phyloP scores from a whole-genome alignment of 139 green algal genomes.

The Closterium sp. region DNA sequence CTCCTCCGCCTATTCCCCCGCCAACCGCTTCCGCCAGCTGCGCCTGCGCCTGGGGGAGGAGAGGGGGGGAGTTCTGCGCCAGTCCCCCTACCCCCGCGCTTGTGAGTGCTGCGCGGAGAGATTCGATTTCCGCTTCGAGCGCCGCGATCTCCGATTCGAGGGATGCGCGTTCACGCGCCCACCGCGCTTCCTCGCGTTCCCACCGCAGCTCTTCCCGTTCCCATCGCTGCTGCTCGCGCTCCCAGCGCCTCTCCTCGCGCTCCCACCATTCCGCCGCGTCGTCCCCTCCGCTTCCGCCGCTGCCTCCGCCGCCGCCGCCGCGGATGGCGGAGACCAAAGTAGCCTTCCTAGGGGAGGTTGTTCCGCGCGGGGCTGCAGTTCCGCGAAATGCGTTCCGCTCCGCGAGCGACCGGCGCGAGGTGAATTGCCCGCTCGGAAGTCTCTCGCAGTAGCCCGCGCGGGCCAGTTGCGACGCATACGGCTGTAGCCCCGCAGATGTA shows the following conservation, averaged over 20 bases:
- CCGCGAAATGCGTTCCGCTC: background rate
- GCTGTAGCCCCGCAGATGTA: background rate
- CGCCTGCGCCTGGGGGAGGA: background rate
- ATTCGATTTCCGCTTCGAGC: background rate
- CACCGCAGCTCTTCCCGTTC: background rate
- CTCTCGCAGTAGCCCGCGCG: background rate
- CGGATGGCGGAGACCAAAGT: background rate
- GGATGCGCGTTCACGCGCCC: background rate
- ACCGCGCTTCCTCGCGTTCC: background rate
- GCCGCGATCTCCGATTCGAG: background rate
- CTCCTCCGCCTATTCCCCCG: background rate
- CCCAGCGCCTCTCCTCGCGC: background rate
- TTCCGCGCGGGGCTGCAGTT: background rate
- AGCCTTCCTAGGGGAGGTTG: background rate
- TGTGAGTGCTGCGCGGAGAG: background rate
- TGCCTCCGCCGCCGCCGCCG: no score
- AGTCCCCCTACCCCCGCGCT: background rate
- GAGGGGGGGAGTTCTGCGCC: background rate
- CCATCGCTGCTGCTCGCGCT: background rate
- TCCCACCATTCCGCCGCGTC: background rate
- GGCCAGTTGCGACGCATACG: background rate
- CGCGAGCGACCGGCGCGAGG: background rate
- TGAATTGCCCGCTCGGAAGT: background rate
- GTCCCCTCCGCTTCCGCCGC: background rate
- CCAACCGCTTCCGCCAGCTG: background rate